Evolutionary conservation across 2,329 filamentous ascomycete species (phyloP).

Genomic region (Colletotrichum eleusines): DNA sequence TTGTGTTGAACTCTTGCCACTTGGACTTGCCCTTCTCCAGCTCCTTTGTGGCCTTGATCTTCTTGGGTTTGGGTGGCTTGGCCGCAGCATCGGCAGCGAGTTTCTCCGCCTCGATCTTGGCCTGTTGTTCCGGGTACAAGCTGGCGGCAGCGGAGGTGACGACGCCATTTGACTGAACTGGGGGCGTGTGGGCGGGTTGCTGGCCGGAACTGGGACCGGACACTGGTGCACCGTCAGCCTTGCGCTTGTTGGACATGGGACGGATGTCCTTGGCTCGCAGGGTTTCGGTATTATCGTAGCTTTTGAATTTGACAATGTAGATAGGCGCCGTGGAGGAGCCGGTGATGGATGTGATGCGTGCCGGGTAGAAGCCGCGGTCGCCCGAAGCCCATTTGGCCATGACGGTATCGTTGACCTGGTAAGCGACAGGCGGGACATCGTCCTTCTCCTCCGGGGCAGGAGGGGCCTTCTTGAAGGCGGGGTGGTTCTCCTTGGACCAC

Average conservation of each 20-base stretch:
- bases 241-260: slow-evolving; percentile 84
- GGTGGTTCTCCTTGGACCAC: slow-evolving; percentile 85
- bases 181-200: slow-evolving; percentile 56
- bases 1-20: slow-evolving; percentile 93
- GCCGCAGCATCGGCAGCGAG: slow-evolving; percentile 72
- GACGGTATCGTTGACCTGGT: slow-evolving; percentile 90
- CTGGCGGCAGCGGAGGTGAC: slow-evolving; percentile 69
- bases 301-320: slow-evolving; percentile 95
- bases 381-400: slow-evolving; percentile 92
- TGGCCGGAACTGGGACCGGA: slow-evolving; percentile 53
- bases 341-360: slow-evolving; percentile 92
- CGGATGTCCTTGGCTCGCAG: slow-evolving; percentile 86
- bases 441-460: slow-evolving; percentile 63
- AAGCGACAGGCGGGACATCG: slow-evolving; percentile 67
- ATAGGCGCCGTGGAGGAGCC: slow-evolving; percentile 91
- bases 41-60: slow-evolving; percentile 91
- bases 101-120: slow-evolving; percentile 70
- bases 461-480: slow-evolving; percentile 73
- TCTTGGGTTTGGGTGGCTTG: slow-evolving; percentile 85
- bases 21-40: slow-evolving; percentile 91
- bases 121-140: slow-evolving; percentile 64
- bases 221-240: slow-evolving; percentile 81
- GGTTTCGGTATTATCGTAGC: slow-evolving; percentile 87
- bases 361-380: slow-evolving; percentile 91
- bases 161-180: slow-evolving; percentile 56